These are phyloP conservation scores for Penicillium psychrosexuale DNA, from an alignment of 2,329 filamentous ascomycete genomes.

Conservation along the genomic window DNA sequence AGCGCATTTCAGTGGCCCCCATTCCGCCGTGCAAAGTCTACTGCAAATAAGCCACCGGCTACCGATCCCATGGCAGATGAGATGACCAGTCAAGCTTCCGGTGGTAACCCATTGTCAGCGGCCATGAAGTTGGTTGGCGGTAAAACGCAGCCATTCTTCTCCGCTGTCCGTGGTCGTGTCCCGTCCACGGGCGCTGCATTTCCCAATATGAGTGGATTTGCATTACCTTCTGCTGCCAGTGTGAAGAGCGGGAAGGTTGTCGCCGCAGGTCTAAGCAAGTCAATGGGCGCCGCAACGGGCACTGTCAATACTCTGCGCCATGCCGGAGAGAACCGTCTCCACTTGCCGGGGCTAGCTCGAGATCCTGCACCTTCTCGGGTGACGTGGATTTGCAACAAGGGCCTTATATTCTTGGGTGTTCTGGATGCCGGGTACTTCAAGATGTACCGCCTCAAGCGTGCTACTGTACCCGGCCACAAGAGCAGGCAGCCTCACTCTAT, in stretches of 20 bases:
- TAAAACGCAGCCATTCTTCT: conserved; percentile 59
- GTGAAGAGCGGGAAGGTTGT: conserved; percentile 48
- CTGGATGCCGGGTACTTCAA: conserved; percentile 47
- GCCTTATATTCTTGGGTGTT: conserved; percentile 43
- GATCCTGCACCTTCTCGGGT: conserved; percentile 44
- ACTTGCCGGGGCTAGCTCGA: conserved; percentile 41
- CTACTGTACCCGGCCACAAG: conserved; percentile 50
- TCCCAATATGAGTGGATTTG: conserved; percentile 44
- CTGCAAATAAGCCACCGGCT: conserved; percentile 34
- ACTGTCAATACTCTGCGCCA: conserved; percentile 49
- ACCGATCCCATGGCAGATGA: conserved; percentile 48
- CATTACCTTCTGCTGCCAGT: conserved; percentile 46
- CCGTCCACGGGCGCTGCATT: conserved; percentile 47
- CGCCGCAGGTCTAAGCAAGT: conserved; percentile 50
- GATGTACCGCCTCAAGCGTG: conserved; percentile 43
- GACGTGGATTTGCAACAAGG: conserved; percentile 46
- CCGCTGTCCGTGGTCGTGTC: conserved; percentile 59
- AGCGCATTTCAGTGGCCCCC: conserved; percentile 87
- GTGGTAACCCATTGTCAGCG: conserved; percentile 57
- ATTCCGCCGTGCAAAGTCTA: conserved; percentile 49
- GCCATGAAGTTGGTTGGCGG: conserved; percentile 68
- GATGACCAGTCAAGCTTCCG: conserved; percentile 42
- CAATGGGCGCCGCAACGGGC: conserved; percentile 48
- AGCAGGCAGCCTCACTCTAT: conserved; percentile 55
- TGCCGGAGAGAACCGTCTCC: conserved; percentile 49